phyloP scores from a whole-genome alignment of 192 early-diverging fungal species.

The Funneliformis mosseae region DNA sequence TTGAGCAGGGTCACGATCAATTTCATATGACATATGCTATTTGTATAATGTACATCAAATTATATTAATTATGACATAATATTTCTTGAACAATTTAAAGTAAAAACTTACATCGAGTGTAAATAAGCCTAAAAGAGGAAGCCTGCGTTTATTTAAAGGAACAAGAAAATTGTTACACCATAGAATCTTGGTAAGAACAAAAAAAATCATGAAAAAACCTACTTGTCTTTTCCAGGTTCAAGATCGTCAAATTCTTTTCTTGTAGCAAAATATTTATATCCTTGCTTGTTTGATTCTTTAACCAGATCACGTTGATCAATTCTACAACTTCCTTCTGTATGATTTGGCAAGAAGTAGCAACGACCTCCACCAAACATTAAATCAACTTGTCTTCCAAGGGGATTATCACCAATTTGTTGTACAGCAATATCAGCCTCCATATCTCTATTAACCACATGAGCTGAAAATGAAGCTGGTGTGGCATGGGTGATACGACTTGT shows the following conservation, averaged over 20 bases:
- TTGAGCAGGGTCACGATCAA: constrained; percentile 68
- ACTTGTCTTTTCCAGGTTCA: constrained; percentile 25
- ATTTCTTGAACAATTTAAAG: neutral
- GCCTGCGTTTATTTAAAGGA: constrained; percentile 27
- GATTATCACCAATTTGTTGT: constrained; percentile 89
- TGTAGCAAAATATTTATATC: constrained; percentile 63
- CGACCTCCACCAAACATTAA: constrained; percentile 90
- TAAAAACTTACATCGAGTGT: constrained; percentile 54
- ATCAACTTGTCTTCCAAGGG: constrained; percentile 80
- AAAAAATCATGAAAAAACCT: neutral
- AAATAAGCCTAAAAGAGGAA: constrained; percentile 82
- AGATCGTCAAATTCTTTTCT: constrained; percentile 67
- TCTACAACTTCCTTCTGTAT: constrained; percentile 70
- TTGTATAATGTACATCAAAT: neutral
- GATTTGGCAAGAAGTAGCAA: constrained; percentile 85
- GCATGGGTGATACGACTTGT: constrained; percentile 97
- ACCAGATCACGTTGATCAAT: constrained; percentile 72
- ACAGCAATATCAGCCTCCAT: constrained; percentile 86
- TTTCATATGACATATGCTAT: constrained; percentile 89
- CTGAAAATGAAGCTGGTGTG: constrained; percentile 76
- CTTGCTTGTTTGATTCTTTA: constrained; percentile 53
- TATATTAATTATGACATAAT: neutral
- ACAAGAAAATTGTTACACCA: neutral
- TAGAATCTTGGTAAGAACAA: constrained; percentile 18
- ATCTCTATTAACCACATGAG: constrained; percentile 80